Percentiles rank a stretch among this genome's conserved stretches.
phyloP scores from a whole-genome alignment of 805 yeast genomes.

The Pichia cabralensis region DNA sequence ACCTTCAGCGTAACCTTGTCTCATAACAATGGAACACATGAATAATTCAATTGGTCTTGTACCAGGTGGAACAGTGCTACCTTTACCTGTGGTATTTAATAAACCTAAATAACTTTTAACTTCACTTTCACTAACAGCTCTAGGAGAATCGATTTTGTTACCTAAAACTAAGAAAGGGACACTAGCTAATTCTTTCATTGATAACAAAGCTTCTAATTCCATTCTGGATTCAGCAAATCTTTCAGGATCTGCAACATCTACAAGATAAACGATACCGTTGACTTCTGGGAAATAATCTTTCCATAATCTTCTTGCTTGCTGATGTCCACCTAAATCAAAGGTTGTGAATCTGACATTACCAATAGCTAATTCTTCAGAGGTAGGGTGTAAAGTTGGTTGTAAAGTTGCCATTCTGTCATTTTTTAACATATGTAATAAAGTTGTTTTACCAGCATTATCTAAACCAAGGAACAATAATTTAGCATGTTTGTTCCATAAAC shows the following conservation, averaged over 20 bases:
- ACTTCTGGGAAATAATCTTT: slow-evolving; percentile 99
- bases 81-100: slow-evolving; percentile 85
- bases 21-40: slow-evolving; percentile 97
- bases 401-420: slow-evolving; percentile 96
- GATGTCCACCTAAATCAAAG: slow-evolving; percentile 97
- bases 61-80: slow-evolving; percentile 54
- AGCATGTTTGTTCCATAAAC: slow-evolving; percentile 91
- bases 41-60: slow-evolving; percentile 90
- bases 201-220: slow-evolving; percentile 86
- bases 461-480: slow-evolving; percentile 90
- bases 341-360: slow-evolving; percentile 96
- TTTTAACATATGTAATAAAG: slow-evolving; percentile 73
- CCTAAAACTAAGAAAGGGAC: slow-evolving; percentile 94
- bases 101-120: slow-evolving; percentile 84
- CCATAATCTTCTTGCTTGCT: slow-evolving; percentile 98
- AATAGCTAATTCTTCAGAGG: slow-evolving; percentile 94
- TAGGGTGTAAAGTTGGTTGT: slow-evolving; percentile 97
- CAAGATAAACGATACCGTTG: slow-evolving; percentile 90
- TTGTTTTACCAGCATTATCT: slow-evolving; percentile 97
- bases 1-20: slow-evolving; percentile 98
- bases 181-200: slow-evolving; percentile 78
- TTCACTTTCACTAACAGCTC: slow-evolving; percentile 92
- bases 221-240: slow-evolving; percentile 92
- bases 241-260: slow-evolving; percentile 94
- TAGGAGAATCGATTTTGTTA: slow-evolving; percentile 90